Evolutionary conservation across 2,329 filamentous ascomycete genomes (phyloP), one percentile per base, ranked within the genome.

Genomic region (Fusarium xylarioides): DNA sequence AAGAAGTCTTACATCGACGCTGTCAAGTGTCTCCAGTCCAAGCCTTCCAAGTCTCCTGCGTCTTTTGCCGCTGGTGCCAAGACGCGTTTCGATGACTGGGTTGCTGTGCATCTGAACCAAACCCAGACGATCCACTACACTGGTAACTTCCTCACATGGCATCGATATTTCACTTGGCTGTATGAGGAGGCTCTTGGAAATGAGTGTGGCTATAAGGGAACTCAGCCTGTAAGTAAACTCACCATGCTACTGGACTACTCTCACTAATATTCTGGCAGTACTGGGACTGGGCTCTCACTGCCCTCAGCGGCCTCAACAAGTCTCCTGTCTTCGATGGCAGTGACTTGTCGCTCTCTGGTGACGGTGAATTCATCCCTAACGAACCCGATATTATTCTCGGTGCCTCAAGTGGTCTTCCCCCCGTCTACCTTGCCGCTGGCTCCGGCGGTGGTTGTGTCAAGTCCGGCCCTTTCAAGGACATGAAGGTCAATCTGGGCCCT

Each of bases 401-500:
- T 34, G 71, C 71, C 46, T 68, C 68, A 18, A 82, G 71, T 37
- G 73, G 75, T 2, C 69, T 79, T 14, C 75, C 73, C n/a, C 61
- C 75, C 2, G 38, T 78, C 28, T 66, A 68, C 34, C 73, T 86
- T 15, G 84, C 86, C 1, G 81, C 86, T 1, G 88, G 87, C 11
- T 81, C 80, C 5, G 89, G 89, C 8, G 88, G 89, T 43, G 89
- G 88, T 30, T 90, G 88, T 75, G 81, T 91, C 6, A 81, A 77
- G 19, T 82, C 80, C 0, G 88, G 88, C 0, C 88, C 88, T 4
- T 84, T 89, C n/a, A 78, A 77, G 34, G 79, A 84, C 70, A 80
- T 83, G 76, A 78, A 66, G 2, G 80, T 85, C 59, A 84, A 82
- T 61, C 76, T 85, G 4, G 83, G 83, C 1, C 83, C 84, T 19